Conservation (phyloP, 257 asterid species). For the Gentiana macrophylla region DNA sequence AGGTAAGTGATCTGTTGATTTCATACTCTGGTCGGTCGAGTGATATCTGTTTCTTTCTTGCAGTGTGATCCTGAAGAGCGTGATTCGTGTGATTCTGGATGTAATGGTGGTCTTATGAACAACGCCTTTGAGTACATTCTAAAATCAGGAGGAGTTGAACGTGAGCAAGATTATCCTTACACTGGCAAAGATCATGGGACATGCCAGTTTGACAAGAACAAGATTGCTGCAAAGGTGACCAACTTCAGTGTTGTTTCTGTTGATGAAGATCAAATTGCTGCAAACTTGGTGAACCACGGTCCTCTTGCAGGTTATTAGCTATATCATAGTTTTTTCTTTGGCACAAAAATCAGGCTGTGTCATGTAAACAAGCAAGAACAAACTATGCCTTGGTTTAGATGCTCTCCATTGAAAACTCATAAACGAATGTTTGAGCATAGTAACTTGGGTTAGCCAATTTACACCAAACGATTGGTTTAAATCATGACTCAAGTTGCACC, state of each 20-base stretch:
- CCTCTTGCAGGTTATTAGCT: conserved; percentile 70
- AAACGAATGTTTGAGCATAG: too few species aligned
- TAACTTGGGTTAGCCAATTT: too few species aligned
- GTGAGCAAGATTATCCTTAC: conserved; percentile 75
- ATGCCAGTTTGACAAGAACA: conserved; percentile 54
- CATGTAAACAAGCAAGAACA: too few species aligned
- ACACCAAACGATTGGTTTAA: too few species aligned
- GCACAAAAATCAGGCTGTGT: too few species aligned
- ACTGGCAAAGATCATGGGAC: conserved; percentile 45
- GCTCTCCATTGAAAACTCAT: too few species aligned
- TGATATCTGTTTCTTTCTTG: conserved; percentile 3
- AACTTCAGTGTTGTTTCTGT: conserved; percentile 69
- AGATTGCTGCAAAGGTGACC: conserved; percentile 58
- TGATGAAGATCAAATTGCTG: conserved; percentile 83
- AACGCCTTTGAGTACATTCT: conserved; percentile 75
- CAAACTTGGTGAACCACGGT: conserved; percentile 68
- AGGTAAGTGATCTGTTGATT: too few species aligned
- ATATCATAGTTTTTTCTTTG: too few species aligned
- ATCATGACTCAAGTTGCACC: too few species aligned
- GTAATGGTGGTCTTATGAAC: conserved; percentile 85
- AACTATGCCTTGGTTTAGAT: too few species aligned
- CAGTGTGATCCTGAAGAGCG: conserved; percentile 74
- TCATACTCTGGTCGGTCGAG: background rate
- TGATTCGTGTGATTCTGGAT: conserved; percentile 65
- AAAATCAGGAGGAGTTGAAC: conserved; percentile 73